These are phyloP conservation scores for Tremella yokohamensis DNA, from an alignment of 768 basidiomycete species.

Conservation along the genomic window DNA sequence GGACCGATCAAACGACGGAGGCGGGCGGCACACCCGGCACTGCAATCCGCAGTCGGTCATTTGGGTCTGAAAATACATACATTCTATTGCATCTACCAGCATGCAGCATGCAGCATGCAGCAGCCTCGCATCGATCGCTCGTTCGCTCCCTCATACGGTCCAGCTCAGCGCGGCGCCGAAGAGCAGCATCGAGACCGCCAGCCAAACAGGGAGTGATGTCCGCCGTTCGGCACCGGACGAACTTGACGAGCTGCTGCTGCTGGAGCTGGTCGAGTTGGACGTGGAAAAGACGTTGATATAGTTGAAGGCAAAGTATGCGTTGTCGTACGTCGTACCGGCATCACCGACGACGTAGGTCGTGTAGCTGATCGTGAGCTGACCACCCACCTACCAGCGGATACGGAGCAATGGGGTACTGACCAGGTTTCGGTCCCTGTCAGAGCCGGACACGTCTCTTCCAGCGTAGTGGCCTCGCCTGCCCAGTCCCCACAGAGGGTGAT, in stretches of 20 bases:
- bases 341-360: constrained; percentile 61
- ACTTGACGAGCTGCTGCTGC: neutral
- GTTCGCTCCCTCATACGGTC: too few relatives aligned
- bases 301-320: constrained; percentile 62
- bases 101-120: too few relatives aligned
- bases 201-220: too few relatives aligned
- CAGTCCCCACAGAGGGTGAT: constrained; percentile 63
- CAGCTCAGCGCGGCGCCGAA: too few relatives aligned
- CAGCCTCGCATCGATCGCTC: too few relatives aligned
- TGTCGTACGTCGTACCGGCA: constrained; percentile 29
- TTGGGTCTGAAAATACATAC: too few relatives aligned
- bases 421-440: constrained; percentile 57
- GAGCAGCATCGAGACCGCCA: too few relatives aligned
- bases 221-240: neutral
- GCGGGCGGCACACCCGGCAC: too few relatives aligned
- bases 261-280: constrained; percentile 5
- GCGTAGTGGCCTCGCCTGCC: constrained; percentile 59
- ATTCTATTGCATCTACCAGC: too few relatives aligned
- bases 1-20: too few relatives aligned
- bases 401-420: constrained; percentile 54
- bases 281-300: constrained; percentile 59
- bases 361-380: constrained; percentile 55
- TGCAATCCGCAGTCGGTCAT: too few relatives aligned
- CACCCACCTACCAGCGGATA: neutral
- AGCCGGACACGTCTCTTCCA: constrained; percentile 52